Percentiles rank a stretch among this genome's conserved stretches.
Evolutionary conservation across 2,329 filamentous ascomycete species (phyloP).

Genomic region (Nemania sp.): DNA sequence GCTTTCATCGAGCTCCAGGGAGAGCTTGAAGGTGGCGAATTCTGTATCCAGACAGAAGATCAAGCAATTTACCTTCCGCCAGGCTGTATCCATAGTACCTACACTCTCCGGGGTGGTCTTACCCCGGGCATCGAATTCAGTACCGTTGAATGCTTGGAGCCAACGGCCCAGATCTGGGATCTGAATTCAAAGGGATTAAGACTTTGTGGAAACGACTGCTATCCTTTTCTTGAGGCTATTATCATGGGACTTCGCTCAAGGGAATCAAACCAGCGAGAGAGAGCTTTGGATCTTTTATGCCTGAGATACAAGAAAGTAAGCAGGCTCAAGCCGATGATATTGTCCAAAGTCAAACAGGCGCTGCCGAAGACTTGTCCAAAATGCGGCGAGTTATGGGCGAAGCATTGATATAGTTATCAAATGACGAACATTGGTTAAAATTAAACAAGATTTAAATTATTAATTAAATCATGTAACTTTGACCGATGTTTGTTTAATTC

Average conservation of each 20-base stretch:
- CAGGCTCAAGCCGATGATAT: no score
- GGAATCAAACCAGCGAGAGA: neutral
- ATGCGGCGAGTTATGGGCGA: no score
- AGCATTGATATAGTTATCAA: no score
- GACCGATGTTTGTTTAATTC: no score
- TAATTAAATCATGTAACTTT: no score
- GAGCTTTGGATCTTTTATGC: neutral
- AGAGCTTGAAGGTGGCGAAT: conserved; percentile 1
- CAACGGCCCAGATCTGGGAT: neutral
- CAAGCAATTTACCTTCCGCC: conserved; percentile 5
- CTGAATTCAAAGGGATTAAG: neutral
- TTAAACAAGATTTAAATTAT: no score
- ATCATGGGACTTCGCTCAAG: neutral
- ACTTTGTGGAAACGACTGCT: neutral
- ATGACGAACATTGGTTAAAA: no score
- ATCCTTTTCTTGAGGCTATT: neutral
- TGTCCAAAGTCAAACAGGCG: no score
- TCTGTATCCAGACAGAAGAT: neutral
- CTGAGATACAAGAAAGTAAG: neutral
- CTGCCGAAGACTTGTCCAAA: no score
- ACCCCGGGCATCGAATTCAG: neutral
- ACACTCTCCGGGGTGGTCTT: neutral
- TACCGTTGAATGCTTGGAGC: neutral
- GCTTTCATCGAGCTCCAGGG: neutral
- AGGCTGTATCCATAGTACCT: neutral